phyloP scores from a whole-genome alignment of 768 basidiomycete genomes.

The Lentinula sp. region DNA sequence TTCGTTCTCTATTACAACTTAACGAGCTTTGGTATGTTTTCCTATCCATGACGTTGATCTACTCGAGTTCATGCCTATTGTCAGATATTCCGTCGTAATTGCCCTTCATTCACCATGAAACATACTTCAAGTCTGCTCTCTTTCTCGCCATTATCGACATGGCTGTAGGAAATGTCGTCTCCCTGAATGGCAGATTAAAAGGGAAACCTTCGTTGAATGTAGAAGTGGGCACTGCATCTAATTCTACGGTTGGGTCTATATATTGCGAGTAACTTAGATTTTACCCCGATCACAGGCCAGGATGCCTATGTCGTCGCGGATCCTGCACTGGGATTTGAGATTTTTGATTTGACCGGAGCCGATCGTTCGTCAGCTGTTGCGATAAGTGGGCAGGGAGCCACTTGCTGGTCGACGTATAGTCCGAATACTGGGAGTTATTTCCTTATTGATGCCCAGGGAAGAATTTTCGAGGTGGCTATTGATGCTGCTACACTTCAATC shows the following conservation, averaged over 20 bases:
- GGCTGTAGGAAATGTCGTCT: background rate
- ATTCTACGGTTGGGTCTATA: background rate
- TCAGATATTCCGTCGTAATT: background rate
- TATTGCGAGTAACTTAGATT: background rate
- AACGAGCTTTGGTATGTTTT: background rate
- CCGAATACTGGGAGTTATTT: constrained; percentile 36
- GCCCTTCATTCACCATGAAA: background rate
- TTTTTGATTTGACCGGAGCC: constrained; percentile 22
- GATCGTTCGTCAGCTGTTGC: constrained; percentile 20
- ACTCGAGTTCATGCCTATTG: too few species aligned
- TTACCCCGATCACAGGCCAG: constrained; percentile 32
- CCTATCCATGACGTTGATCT: background rate
- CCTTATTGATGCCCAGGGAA: constrained; percentile 33
- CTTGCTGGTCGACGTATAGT: constrained; percentile 37
- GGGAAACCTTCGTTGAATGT: background rate
- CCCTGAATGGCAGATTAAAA: background rate
- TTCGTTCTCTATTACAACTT: background rate
- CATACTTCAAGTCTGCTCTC: background rate
- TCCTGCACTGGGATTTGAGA: constrained; percentile 31
- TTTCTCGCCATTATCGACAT: background rate
- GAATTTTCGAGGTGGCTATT: constrained; percentile 35
- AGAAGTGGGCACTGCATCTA: background rate
- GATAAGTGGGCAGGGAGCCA: constrained; percentile 32
- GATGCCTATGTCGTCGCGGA: constrained; percentile 33
- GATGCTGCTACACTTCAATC: constrained; percentile 37